phyloP scores from a whole-genome alignment of 768 basidiomycete species.

The Austroboletus eburneus region DNA sequence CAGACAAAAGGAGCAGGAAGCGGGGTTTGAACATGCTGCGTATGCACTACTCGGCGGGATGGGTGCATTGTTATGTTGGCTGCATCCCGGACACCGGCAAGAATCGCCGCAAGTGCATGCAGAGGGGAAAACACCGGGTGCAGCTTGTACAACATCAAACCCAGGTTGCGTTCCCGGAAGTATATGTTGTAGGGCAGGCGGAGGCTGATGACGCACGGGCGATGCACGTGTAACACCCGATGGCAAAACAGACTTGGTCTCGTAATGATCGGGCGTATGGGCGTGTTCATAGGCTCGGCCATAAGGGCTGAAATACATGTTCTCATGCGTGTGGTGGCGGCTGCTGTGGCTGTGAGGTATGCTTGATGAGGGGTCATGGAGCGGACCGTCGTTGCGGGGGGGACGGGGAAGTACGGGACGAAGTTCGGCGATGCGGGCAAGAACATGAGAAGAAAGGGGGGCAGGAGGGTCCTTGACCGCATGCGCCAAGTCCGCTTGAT shows the following conservation, averaged over 20 bases:
- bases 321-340: conserved; percentile 50
- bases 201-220: conserved; percentile 17
- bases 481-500: conserved; percentile 16
- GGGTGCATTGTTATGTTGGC: conserved; percentile 45
- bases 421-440: conserved; percentile 59
- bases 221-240: conserved; percentile 20
- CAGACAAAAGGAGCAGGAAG: conserved; percentile 46
- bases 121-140: conserved; percentile 37
- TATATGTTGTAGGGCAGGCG: conserved; percentile 25
- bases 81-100: conserved; percentile 64
- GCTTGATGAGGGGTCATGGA: conserved; percentile 47
- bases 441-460: conserved; percentile 43
- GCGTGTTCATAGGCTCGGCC: conserved; percentile 57
- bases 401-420: conserved; percentile 72
- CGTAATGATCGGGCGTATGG: conserved; percentile 36
- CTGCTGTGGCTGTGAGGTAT: conserved; percentile 37
- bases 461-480: conserved; percentile 11
- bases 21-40: conserved; percentile 37
- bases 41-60: conserved; percentile 35
- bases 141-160: conserved; percentile 24
- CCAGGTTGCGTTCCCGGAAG: conserved; percentile 22
- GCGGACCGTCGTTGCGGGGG: conserved; percentile 33
- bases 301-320: conserved; percentile 60
- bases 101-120: conserved; percentile 59
- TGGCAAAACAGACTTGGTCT: conserved; percentile 16